phyloP scores from a whole-genome alignment of 2,329 filamentous ascomycete genomes.

The Colletotrichum spaethianum region DNA sequence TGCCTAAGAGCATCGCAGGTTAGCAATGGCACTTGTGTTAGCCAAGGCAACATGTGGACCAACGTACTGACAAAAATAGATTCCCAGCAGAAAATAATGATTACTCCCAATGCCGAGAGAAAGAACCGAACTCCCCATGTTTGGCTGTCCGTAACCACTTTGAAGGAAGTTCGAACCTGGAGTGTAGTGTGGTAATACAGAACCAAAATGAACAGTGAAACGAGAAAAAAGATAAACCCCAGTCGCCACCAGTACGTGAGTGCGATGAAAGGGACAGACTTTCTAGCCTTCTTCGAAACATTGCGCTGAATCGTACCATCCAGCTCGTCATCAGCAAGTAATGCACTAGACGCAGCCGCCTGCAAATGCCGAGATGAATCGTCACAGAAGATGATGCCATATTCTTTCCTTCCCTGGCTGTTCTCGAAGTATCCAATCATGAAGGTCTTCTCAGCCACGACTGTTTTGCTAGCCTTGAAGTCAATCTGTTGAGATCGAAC shows the following conservation, averaged over 20 bases:
- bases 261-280: conserved; percentile 51
- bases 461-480: conserved; percentile 43
- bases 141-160: conserved; percentile 55
- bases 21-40: neutral
- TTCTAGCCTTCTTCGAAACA: neutral
- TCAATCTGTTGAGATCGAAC: conserved; percentile 45
- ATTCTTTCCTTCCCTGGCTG: conserved; percentile 46
- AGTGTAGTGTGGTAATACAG: conserved; percentile 56
- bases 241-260: conserved; percentile 54
- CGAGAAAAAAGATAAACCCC: conserved; percentile 50
- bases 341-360: conserved; percentile 21
- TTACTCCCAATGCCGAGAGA: conserved; percentile 57
- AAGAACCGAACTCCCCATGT: conserved; percentile 60
- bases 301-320: neutral
- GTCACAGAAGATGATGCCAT: conserved; percentile 50
- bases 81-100: conserved; percentile 58
- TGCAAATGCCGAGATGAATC: conserved; percentile 45
- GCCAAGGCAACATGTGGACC: neutral
- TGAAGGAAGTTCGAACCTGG: conserved; percentile 44
- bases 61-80: conserved; percentile 55
- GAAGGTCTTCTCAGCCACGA: conserved; percentile 46
- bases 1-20: conserved; percentile 49
- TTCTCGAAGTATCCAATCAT: conserved; percentile 49
- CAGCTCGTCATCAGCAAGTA: conserved; percentile 9
- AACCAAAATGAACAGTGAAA: conserved; percentile 53